Evolutionary conservation across 2,329 filamentous ascomycete genomes (phyloP), one percentile per base, ranked within the genome.

Genomic region (Tolypocladium ophioglossoides): DNA sequence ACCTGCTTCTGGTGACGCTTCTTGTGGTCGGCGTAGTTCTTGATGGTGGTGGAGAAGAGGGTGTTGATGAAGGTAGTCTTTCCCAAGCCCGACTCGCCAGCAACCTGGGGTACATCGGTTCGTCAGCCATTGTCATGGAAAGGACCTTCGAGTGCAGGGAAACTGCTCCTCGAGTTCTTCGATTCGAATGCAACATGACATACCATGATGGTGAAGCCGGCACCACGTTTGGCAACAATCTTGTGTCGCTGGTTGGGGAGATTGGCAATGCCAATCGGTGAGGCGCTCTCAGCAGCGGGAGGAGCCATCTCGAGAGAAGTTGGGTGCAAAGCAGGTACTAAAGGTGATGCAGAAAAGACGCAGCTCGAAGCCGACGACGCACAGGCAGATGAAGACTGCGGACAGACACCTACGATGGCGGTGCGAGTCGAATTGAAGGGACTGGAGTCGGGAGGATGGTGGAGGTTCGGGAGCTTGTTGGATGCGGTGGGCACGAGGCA

Each of bases 11-110:
- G 89, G 76, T 99, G 94, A 70, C 94, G 89, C 75, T 91, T 89
- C 83, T 96, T 96, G 84, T 99, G 92, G 76, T 99, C 94, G 82
- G 94, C 94, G 74, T 99, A 99, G 83, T 97, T 99, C 83, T 99
- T 99, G 84, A 99, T 99, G 66, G 94, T 99, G 63, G 95, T 99
- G 59, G 94, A 99, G 83, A 99, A 99, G 58, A 99, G 86, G 57
- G 94, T 99, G 85, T 99, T 99, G 85, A 99, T 97, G 78, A 99
- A 99, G 67, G 94, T 99, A 30, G 95, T 99, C 84, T 99, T 99
- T 79, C 94, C 94, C 65, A 97, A 78, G 70, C 92, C 92, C 63
- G 94, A 97, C 79, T 99, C 92, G 78, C 92, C 92, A 78, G 94
- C 94, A 76, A 97, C 91, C 91, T 95, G 67, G 50, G 57, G 48